Evolutionary conservation across 1,139 yeast genomes (phyloP), one percentile per base, ranked within the genome.

Genomic region (Groenewaldozyma sp.): DNA sequence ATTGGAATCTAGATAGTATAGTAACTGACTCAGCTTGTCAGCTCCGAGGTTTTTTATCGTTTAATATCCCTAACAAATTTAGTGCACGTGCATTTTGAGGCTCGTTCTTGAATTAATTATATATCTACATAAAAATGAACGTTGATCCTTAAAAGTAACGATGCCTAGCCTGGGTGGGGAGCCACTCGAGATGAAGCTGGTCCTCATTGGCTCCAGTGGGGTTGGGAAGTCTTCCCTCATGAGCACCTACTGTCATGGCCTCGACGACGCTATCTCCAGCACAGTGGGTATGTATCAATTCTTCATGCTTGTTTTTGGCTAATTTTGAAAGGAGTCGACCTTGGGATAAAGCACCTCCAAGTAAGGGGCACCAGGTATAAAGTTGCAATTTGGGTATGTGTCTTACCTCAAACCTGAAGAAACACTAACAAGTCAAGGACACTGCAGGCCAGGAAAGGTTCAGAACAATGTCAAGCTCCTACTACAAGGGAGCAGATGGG

Each of bases 1-100:
- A 31, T 13, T 26, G 36, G 41, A 35, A 47, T 55, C 53, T 52
- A 51, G 60, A 56, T 56, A 55, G 59, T 55, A 53, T 48, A 52
- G 45, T 36, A 21, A 28, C 33, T 38, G 35, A 37, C 20, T 22
- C 26, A 11, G 7, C 26, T n/a, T n/a, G n/a, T n/a, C n/a, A n/a
- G n/a, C n/a, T n/a, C n/a, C n/a, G n/a, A n/a, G n/a, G n/a, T n/a
- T n/a, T n/a, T n/a, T n/a, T n/a, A n/a, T n/a, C n/a, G n/a, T n/a
- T n/a, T n/a, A n/a, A n/a, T n/a, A n/a, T n/a, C n/a, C n/a, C n/a
- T n/a, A n/a, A n/a, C n/a, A n/a, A n/a, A n/a, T n/a, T n/a, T n/a
- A n/a, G n/a, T n/a, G n/a, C n/a, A n/a, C n/a, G n/a, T n/a, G n/a
- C n/a, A n/a, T n/a, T n/a, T n/a, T n/a, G n/a, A n/a, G n/a, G n/a